Evolutionary conservation across 805 yeast genomes (phyloP).

Genomic region (Kodamaea restingae): DNA sequence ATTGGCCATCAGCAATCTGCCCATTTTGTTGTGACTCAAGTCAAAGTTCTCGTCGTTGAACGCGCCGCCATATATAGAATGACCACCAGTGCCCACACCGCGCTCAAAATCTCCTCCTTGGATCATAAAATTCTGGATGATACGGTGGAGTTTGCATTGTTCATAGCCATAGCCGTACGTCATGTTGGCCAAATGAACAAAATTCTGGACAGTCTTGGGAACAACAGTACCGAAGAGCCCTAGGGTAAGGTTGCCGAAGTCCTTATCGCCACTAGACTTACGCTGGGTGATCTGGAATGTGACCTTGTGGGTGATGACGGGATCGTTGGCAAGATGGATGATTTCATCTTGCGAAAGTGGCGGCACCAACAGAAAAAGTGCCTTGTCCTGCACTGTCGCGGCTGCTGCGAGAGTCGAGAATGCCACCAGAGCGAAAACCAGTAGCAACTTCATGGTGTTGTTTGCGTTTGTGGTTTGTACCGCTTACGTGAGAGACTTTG

Average conservation of each 20-base stretch:
- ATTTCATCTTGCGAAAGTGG: slow-evolving; percentile 18
- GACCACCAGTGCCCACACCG: slow-evolving; percentile 16
- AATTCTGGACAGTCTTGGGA: slow-evolving; percentile 44
- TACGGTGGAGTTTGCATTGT: slow-evolving; percentile 28
- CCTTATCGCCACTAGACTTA: slow-evolving; percentile 12
- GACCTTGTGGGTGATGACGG: slow-evolving; percentile 46
- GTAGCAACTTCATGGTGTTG: slow-evolving; percentile 3
- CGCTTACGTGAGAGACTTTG: slow-evolving; percentile 4
- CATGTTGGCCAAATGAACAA: slow-evolving; percentile 26
- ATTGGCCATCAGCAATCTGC: slow-evolving; percentile 26
- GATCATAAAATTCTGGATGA: slow-evolving; percentile 34
- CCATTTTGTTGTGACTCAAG: slow-evolving; percentile 20
- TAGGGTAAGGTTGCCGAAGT: slow-evolving; percentile 45
- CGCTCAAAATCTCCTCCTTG: slow-evolving; percentile 36
- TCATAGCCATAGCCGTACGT: slow-evolving; percentile 26
- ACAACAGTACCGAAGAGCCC: slow-evolving; percentile 65
- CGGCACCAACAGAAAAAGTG: slow-evolving; percentile 8
- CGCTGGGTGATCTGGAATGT: slow-evolving; percentile 36
- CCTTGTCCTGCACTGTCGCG: background rate
- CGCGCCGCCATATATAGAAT: slow-evolving; percentile 13
- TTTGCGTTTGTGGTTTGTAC: background rate
- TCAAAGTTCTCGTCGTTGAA: slow-evolving; percentile 22
- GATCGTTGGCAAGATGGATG: slow-evolving; percentile 35
- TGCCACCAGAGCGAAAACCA: background rate
- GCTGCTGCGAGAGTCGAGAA: background rate